A percentile compares a stretch with the other conserved stretches of the same genome.
These are phyloP conservation scores for Leishmania amazonensis DNA, from an alignment of 208 protist genomes.

Conservation along the genomic window DNA sequence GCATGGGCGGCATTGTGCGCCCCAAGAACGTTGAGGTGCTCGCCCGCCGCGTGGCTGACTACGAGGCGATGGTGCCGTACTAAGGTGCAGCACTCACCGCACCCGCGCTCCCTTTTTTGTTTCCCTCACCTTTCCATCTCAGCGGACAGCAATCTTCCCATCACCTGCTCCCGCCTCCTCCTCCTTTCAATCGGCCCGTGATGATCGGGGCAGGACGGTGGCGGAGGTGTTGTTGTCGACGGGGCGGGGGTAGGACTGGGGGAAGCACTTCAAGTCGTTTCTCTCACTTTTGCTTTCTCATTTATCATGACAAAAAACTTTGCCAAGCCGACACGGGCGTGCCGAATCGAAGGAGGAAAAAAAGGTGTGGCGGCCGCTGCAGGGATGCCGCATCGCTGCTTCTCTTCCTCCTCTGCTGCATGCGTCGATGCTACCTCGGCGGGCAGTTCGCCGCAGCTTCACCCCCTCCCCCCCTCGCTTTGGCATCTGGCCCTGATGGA, in stretches of 20 bases:
- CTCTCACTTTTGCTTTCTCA: neutral
- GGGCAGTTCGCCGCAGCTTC: neutral
- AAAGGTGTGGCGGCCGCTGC: neutral
- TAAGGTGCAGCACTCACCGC: conserved; percentile 21
- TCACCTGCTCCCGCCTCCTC: neutral
- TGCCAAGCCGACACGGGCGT: too few relatives aligned
- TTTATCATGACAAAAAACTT: neutral
- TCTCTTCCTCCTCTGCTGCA: neutral
- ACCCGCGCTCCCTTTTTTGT: neutral
- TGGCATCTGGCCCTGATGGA: neutral
- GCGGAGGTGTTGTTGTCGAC: neutral
- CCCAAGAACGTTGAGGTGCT: conserved; percentile 80
- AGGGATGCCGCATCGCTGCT: neutral
- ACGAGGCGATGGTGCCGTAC: conserved; percentile 89
- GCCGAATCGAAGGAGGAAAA: neutral
- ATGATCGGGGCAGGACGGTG: neutral
- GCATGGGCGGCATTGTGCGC: conserved; percentile 72
- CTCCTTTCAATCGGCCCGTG: neutral
- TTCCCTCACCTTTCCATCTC: neutral
- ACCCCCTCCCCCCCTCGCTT: neutral
- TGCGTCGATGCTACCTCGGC: neutral
- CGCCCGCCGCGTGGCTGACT: conserved; percentile 77
- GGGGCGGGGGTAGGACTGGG: neutral
- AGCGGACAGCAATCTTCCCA: neutral
- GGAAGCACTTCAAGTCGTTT: neutral